These are phyloP conservation scores for Nannochloropsis gaditana DNA, from an alignment of 108 stramenopile species.

Conservation along the genomic window DNA sequence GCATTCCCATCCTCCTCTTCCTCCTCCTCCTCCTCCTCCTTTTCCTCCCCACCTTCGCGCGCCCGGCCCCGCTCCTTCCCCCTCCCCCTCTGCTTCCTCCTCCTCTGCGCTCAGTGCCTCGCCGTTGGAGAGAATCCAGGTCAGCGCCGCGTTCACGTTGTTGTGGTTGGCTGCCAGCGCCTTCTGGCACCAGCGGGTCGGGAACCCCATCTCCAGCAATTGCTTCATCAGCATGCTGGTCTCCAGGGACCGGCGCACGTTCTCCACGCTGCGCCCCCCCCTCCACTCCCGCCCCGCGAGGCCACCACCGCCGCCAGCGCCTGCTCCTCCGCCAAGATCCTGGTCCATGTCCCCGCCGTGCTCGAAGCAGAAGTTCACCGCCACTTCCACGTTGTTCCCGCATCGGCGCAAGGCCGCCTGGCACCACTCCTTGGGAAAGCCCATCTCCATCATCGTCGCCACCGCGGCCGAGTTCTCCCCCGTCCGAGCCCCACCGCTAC, in stretches of 20 bases:
- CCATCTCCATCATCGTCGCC: slow-evolving; percentile 53
- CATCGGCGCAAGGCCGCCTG: slow-evolving; percentile 69
- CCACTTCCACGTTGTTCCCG: slow-evolving; percentile 84
- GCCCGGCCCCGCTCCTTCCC: slow-evolving; percentile 43
- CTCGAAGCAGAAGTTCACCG: slow-evolving; percentile 88
- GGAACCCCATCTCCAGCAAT: slow-evolving; percentile 94
- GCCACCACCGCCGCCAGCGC: not conserved
- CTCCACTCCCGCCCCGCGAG: slow-evolving; percentile 18
- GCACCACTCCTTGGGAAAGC: slow-evolving; percentile 58
- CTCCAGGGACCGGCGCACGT: slow-evolving; percentile 9
- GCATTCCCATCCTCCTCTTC: slow-evolving; percentile 50
- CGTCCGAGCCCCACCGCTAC: not conserved
- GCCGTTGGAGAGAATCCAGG: slow-evolving; percentile 88
- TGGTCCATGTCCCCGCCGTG: slow-evolving; percentile 83
- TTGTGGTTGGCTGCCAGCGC: slow-evolving; percentile 79
- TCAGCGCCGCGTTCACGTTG: slow-evolving; percentile 88
- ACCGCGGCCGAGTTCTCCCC: not conserved
- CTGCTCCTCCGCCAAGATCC: slow-evolving; percentile 63
- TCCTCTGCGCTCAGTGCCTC: slow-evolving; percentile 72
- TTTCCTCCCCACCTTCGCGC: slow-evolving; percentile 44
- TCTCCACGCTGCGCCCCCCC: slow-evolving; percentile 35
- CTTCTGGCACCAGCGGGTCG: slow-evolving; percentile 79
- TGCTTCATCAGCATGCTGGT: slow-evolving; percentile 63
- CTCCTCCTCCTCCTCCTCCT: slow-evolving; percentile 40
- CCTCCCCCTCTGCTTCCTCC: slow-evolving; percentile 26